Evolutionary conservation across 2,329 filamentous ascomycete genomes (phyloP).

Genomic region (Venturia carpophila): DNA sequence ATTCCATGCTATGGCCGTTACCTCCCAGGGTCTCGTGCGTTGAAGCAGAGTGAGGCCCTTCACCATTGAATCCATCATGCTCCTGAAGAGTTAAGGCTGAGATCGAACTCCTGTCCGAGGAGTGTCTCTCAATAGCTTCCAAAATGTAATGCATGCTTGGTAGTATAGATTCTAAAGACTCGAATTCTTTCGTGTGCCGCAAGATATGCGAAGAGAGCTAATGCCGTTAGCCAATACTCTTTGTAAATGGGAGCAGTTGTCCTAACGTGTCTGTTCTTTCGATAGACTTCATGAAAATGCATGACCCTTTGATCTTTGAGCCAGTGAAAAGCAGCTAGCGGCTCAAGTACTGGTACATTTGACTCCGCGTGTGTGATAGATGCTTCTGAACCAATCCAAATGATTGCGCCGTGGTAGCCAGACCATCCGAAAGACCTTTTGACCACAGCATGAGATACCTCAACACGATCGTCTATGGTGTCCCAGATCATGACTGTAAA

Average conservation of each 20-base stretch:
- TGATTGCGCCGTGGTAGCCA: slow-evolving; percentile 30
- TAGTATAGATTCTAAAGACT: slow-evolving; percentile 7
- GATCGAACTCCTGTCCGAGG: slow-evolving; percentile 9
- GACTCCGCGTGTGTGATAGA: slow-evolving; percentile 26
- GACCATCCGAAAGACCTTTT: slow-evolving; percentile 32
- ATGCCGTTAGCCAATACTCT: neutral
- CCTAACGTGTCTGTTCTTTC: slow-evolving; percentile 27
- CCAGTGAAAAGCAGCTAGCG: slow-evolving; percentile 33
- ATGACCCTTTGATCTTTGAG: slow-evolving; percentile 32
- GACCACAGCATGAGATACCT: slow-evolving; percentile 31
- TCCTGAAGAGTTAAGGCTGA: slow-evolving; percentile 13
- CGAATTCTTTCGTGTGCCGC: slow-evolving; percentile 9
- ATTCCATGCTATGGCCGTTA: slow-evolving; percentile 24
- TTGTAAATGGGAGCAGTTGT: neutral
- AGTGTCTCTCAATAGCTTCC: neutral
- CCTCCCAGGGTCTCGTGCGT: slow-evolving; percentile 14
- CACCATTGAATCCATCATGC: slow-evolving; percentile 24
- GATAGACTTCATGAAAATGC: slow-evolving; percentile 30
- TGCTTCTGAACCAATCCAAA: slow-evolving; percentile 25
- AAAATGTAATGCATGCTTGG: slow-evolving; percentile 15
- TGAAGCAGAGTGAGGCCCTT: slow-evolving; percentile 22
- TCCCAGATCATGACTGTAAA: slow-evolving; percentile 35
- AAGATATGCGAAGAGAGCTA: slow-evolving; percentile 9
- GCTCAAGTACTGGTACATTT: slow-evolving; percentile 26
- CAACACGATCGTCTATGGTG: slow-evolving; percentile 29